Percentiles rank a stretch among this genome's conserved stretches.
These are phyloP conservation scores for Microcera coccophila DNA, from an alignment of 2,329 filamentous ascomycete genomes.

Conservation along the genomic window DNA sequence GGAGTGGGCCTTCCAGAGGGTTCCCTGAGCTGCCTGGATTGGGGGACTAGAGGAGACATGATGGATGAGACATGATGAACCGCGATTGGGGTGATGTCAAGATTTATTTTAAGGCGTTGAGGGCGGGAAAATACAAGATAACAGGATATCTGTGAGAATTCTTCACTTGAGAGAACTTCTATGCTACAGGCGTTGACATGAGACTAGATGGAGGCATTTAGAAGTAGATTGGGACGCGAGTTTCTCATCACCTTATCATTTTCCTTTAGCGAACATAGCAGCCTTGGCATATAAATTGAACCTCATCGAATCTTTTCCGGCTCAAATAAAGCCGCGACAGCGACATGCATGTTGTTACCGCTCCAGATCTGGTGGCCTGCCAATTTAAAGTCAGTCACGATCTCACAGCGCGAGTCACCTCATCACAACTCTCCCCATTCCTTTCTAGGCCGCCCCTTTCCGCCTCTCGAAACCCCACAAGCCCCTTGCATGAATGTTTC, in stretches of 20 bases:
- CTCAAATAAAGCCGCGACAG: no score
- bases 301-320: not conserved
- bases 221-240: not conserved
- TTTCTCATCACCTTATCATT: not conserved
- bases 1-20: conserved; percentile 36
- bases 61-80: not conserved
- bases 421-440: no score
- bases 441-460: no score
- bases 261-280: not conserved
- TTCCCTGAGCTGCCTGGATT: no score
- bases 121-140: not conserved
- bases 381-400: no score
- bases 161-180: not conserved
- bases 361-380: no score
- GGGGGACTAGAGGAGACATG: not conserved
- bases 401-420: no score
- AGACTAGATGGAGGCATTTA: not conserved
- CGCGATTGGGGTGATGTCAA: not conserved
- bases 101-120: not conserved
- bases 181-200: not conserved
- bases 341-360: no score
- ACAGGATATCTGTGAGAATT: not conserved
- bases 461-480: no score
- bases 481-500: no score
- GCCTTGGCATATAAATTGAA: no score